A percentile compares a stretch with the other conserved stretches of the same genome.
phyloP scores from a whole-genome alignment of 768 basidiomycete species.

The Amyloporia xantha region DNA sequence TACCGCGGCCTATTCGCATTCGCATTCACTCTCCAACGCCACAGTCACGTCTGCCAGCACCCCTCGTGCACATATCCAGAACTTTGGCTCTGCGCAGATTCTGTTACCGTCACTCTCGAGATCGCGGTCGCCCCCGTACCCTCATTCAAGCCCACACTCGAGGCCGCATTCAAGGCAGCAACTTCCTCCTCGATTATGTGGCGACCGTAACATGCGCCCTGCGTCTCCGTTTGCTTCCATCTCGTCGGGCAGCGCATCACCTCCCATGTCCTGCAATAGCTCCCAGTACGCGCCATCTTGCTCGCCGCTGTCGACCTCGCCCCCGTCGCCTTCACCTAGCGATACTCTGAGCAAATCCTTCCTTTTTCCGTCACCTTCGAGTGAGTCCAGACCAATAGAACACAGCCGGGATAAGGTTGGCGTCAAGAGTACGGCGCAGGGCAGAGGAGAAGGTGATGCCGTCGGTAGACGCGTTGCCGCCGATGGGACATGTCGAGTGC shows the following conservation, averaged over 20 bases:
- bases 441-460: too few relatives aligned
- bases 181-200: neutral
- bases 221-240: conserved; percentile 24
- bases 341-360: neutral
- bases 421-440: too few relatives aligned
- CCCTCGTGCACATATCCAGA: conserved; percentile 26
- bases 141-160: neutral
- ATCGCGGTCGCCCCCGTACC: conserved; percentile 15
- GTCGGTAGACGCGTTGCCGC: too few relatives aligned
- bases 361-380: too few relatives aligned
- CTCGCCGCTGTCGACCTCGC: conserved; percentile 26
- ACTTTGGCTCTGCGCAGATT: conserved; percentile 15
- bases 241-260: conserved; percentile 45
- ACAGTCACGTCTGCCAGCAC: conserved; percentile 40
- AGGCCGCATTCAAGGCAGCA: conserved; percentile 4
- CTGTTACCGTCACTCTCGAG: conserved; percentile 14
- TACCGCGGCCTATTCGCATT: conserved; percentile 30
- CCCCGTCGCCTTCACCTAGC: conserved; percentile 20
- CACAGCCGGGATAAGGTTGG: too few relatives aligned
- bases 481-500: too few relatives aligned
- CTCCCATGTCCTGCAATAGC: conserved; percentile 52
- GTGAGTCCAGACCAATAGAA: too few relatives aligned
- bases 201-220: conserved; percentile 9
- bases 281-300: conserved; percentile 29
- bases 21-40: conserved; percentile 43